A percentile compares a stretch with the other conserved stretches of the same genome.
Conservation (phyloP, 768 basidiomycete species). For the Phaeotremella skinneri region DNA sequence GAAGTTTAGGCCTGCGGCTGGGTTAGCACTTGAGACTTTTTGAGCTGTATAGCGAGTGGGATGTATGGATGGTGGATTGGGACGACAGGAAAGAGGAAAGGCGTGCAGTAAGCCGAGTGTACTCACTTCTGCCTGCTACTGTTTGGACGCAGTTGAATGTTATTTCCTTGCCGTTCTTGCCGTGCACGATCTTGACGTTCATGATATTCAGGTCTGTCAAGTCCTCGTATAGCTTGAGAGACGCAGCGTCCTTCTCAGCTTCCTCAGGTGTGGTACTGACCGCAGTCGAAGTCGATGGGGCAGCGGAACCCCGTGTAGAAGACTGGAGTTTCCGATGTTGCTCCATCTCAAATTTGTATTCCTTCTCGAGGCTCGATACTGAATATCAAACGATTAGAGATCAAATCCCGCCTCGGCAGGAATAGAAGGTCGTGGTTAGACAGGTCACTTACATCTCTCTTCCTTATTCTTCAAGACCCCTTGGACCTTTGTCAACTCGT, state of each 20-base stretch:
- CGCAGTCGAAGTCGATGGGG: conserved; percentile 6
- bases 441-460: conserved; percentile 34
- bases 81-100: too few relatives aligned
- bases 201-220: conserved; percentile 74
- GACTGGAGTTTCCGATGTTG: conserved; percentile 33
- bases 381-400: neutral
- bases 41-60: too few relatives aligned
- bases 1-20: conserved; percentile 41
- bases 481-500: conserved; percentile 27
- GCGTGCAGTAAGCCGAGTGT: neutral
- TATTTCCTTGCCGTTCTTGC: conserved; percentile 61
- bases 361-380: conserved; percentile 28
- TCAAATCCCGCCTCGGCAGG: too few relatives aligned
- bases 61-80: too few relatives aligned
- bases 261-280: conserved; percentile 31
- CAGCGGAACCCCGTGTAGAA: conserved; percentile 4
- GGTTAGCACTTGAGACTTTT: neutral
- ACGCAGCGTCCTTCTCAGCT: conserved; percentile 59
- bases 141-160: conserved; percentile 61
- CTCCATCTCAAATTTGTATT: conserved; percentile 44
- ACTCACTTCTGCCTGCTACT: conserved; percentile 38
- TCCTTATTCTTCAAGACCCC: conserved; percentile 30
- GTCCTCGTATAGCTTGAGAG: conserved; percentile 79
- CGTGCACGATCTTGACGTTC: conserved; percentile 59
- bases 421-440: neutral